Base-by-base conservation (phyloP, 257 asterid species). In the Salvia hispanica region DNA sequence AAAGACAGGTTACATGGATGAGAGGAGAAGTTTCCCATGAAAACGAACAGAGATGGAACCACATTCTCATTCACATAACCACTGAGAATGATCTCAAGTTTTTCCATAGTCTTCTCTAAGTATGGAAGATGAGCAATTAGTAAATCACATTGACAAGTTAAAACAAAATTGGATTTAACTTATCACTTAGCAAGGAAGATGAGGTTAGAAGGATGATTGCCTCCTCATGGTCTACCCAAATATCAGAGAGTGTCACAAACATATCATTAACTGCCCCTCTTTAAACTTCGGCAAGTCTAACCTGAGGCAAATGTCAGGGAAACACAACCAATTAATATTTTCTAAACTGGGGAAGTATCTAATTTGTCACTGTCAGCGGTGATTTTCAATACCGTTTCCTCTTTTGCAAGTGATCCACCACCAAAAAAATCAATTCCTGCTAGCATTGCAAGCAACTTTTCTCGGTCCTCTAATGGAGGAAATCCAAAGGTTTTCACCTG, bases 21-120 rank as follows among this genome's bases (percentile, higher is more conserved):
- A 56, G 97, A 94, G 66, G 95, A 88, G 79, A 94, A 90, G 79
- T 94, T 94, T 72, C 99, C 99, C 99, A 94, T 94, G 80, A 91
- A 86, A 80, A 88, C 88, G 74, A 94, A 94, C 56, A 94, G 85
- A 63, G 97, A 94, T 33, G 99, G 99, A 72, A 88, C 88, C 68
- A 90, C 95, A 51, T 74, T 80, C 62, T 76, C 92, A 69, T 85
- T 87, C 72, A 88, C 96, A 16, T 83, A 94, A 74, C 92, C 97
- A 81, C 74, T 69, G 79, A 94, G 88, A 77, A 94, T 83, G 68
- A 72, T 82, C 80, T 85, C 87, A 58, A 94, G 88, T 77, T 91
- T 94, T 81, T 74, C 82, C 87, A 94, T 77, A 67, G 95, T 83
- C 99, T 94, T 88, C 86, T 74, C 88, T 72, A 91, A 77, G 81